Base-by-base conservation (phyloP, 129 eudicot species). In the Chrysanthemum makinoi region DNA sequence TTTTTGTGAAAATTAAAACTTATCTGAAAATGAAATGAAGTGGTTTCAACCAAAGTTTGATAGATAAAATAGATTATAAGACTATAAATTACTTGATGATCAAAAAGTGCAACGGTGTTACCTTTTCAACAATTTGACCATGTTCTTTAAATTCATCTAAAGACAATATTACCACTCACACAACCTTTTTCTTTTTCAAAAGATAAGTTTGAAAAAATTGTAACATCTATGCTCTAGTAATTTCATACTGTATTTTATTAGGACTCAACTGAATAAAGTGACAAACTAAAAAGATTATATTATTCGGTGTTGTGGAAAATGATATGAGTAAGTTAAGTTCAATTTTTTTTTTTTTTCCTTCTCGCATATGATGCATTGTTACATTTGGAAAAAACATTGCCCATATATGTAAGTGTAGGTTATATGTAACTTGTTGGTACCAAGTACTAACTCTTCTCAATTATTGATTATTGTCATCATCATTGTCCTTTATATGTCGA, bases 181-280 rank as follows among this genome's bases (percentile, higher is more conserved):
- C 69, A 16, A 47, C 59, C 28, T 61, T 72, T 72, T 60, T 61
- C 33, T 10, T 48, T 72, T 16, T 72, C 69, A 61, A 72, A 49
- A 61, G 50, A 3, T 30, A n/a, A 26, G 77, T 49, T 72, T 72
- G 77, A 72, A 60, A 72, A 60, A 72, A 8, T 47, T 35, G 14
- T 72, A 24, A 72, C 28, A 14, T 59, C n/a, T 15, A 28, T 14
- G 18, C 7, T 61, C 57, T 28, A 28, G 33, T 5, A 24, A 62
- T 4, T 13, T 30, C 13, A 13, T 14, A 28, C 33, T 28, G 33
- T 28, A 62, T 61, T 12, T 3, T 18, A 26, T 19, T 10, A 58
- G 63, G 63, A 20, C 63, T 30, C 63, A 18, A 35, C 1, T 5
- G 43, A 35, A 39, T 39, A 39, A 20, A 14, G 35, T 5, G 12